phyloP scores from a whole-genome alignment of 139 green algal species.

The Chlamydomonas asymmetrica region DNA sequence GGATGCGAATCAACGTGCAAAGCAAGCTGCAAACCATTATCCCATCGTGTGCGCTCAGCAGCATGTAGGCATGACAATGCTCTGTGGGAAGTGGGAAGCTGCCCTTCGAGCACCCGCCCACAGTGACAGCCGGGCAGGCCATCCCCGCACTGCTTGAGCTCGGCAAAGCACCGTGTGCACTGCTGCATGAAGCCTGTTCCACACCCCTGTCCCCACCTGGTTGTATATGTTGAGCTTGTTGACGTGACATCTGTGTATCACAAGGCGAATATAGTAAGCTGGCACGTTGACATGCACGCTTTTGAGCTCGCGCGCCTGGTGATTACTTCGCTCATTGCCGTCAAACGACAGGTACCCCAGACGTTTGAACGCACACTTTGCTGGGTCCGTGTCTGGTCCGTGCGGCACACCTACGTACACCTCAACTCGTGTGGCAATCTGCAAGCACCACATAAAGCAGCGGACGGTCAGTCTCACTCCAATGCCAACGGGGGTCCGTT shows the following conservation, averaged over 20 bases:
- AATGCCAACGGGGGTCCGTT: too few relatives aligned
- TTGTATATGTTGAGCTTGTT: constrained; percentile 93
- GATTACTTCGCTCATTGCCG: constrained; percentile 81
- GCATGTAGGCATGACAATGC: too few relatives aligned
- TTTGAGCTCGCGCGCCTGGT: constrained; percentile 91
- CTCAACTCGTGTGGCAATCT: constrained; percentile 85
- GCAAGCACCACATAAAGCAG: not conserved
- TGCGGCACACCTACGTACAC: constrained; percentile 66
- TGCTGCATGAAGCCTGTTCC: too few relatives aligned
- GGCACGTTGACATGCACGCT: constrained; percentile 78
- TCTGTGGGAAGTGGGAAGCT: too few relatives aligned
- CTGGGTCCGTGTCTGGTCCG: constrained; percentile 24
- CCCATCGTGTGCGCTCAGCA: too few relatives aligned
- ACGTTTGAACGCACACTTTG: constrained; percentile 56
- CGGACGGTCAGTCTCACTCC: too few relatives aligned
- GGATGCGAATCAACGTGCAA: too few relatives aligned
- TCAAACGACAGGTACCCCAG: constrained; percentile 91
- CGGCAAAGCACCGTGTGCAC: too few relatives aligned
- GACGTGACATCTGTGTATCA: constrained; percentile 81
- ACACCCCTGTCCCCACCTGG: constrained; percentile 60
- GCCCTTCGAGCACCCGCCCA: too few relatives aligned
- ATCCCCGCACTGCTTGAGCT: not conserved
- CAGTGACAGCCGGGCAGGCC: not conserved
- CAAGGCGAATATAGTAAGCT: constrained; percentile 59
- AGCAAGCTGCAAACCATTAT: too few relatives aligned